phyloP scores from a whole-genome alignment of 2,329 filamentous ascomycete genomes.

The Neonectria coccinea region DNA sequence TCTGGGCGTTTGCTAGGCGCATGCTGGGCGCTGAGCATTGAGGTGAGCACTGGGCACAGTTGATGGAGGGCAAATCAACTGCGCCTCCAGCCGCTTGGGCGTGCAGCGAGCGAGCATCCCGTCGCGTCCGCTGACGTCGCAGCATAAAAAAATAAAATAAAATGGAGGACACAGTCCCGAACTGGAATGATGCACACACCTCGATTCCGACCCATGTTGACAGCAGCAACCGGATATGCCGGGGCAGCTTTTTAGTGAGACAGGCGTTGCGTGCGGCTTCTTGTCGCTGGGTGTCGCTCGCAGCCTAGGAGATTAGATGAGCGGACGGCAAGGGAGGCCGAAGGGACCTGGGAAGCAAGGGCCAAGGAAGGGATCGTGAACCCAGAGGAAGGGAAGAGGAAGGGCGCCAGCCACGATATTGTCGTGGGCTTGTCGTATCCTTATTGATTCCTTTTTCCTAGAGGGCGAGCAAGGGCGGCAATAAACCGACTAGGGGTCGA shows the following conservation, averaged over 20 bases:
- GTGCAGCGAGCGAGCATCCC: conserved; percentile 4
- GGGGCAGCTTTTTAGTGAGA: conserved; percentile 38
- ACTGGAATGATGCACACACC: conserved; percentile 57
- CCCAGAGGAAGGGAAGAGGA: conserved; percentile 28
- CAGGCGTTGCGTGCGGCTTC: conserved; percentile 30
- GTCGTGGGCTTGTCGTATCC: conserved; percentile 36
- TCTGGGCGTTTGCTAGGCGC: conserved; percentile 12
- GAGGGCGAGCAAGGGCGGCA: conserved; percentile 11
- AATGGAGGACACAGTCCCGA: conserved; percentile 27
- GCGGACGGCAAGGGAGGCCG: conserved; percentile 12
- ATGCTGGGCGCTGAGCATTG: conserved; percentile 5
- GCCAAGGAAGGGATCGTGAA: conserved; percentile 10
- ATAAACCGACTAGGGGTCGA: conserved; percentile 26
- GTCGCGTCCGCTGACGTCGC: conserved; percentile 17
- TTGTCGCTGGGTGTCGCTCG: conserved; percentile 12
- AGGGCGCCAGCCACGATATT: conserved; percentile 40
- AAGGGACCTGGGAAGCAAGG: conserved; percentile 5
- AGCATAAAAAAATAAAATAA: conserved; percentile 9
- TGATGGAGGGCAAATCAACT: neutral
- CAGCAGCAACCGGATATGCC: conserved; percentile 33
- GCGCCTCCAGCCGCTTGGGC: conserved; percentile 10
- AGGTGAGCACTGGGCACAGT: conserved; percentile 10
- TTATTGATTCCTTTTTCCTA: conserved; percentile 14
- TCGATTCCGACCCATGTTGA: conserved; percentile 66
- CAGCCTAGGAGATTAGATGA: conserved; percentile 8